Conservation (phyloP, 768 basidiomycete genomes). For the Rhodocollybia butyracea region DNA sequence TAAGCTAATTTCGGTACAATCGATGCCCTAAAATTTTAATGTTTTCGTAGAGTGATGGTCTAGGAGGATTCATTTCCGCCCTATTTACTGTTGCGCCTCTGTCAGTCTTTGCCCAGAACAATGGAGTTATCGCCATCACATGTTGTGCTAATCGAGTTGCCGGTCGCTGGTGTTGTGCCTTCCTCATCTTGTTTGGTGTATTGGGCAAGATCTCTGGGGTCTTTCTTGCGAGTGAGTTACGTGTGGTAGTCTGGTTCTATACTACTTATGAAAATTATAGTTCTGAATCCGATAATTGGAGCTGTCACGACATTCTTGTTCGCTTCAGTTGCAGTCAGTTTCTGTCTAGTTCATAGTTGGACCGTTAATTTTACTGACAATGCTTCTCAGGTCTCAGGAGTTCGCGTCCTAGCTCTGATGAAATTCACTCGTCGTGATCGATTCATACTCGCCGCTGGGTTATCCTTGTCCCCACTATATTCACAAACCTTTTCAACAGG, state of each 20-base stretch:
- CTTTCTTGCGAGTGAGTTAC: slow-evolving; percentile 56
- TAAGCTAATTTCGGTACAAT: slow-evolving; percentile 24
- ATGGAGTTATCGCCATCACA: slow-evolving; percentile 80
- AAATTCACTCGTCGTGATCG: slow-evolving; percentile 62
- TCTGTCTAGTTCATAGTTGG: too few relatives aligned
- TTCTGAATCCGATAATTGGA: slow-evolving; percentile 79
- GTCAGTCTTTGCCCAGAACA: slow-evolving; percentile 80
- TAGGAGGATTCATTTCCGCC: slow-evolving; percentile 76
- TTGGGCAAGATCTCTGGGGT: slow-evolving; percentile 82
- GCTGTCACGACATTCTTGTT: slow-evolving; percentile 89
- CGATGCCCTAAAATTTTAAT: slow-evolving; percentile 24
- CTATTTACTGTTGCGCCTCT: slow-evolving; percentile 80
- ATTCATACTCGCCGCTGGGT: slow-evolving; percentile 66
- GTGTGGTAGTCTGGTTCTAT: neutral
- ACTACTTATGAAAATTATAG: neutral
- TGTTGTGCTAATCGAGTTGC: slow-evolving; percentile 80
- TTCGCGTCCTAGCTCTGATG: slow-evolving; percentile 63
- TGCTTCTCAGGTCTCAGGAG: slow-evolving; percentile 40
- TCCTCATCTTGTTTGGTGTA: slow-evolving; percentile 78
- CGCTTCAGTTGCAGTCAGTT: slow-evolving; percentile 56
- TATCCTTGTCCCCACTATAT: slow-evolving; percentile 63
- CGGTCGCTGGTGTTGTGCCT: slow-evolving; percentile 74
- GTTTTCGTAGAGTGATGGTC: slow-evolving; percentile 60
- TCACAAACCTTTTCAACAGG: slow-evolving; percentile 67
- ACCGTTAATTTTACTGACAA: neutral